Evolutionary conservation across 2,329 filamentous ascomycete species (phyloP), one percentile per base, ranked within the genome.

Genomic region (Venturia asperata): DNA sequence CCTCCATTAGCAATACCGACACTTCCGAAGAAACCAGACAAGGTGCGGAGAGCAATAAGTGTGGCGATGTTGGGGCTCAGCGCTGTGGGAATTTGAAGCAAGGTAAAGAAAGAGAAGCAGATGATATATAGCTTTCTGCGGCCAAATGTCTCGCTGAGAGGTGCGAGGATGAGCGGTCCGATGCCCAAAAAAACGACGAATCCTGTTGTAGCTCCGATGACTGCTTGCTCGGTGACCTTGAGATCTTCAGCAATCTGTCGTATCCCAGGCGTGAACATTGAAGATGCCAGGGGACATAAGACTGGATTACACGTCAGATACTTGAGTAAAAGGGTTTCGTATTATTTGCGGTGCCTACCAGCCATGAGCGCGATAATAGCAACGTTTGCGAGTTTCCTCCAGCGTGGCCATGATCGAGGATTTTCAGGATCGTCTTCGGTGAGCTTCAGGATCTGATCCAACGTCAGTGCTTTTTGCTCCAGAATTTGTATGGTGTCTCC

Each of bases 1-100:
- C 74, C 76, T 7, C 75, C 76, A 24, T 77, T 71, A 0, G 75
- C 73, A 64, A 76, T 65, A 0, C 75, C 75, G 34, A 47, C 41
- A 5, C 39, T 47, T 17, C 65, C 65, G 21, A 66, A 49, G 41
- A 73, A 72, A 15, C 76, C 76, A 70, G 74, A 74, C 56, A 85
- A 73, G 70, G 86, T 84, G 13, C 83, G 79, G 70, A 85, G 88
- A 2, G 81, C 79, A 39, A 88, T 81, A 60, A 89, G 79, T 43
- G 76, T 76, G 37, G 73, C 72, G 62, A 89, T 76, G 6, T 74
- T 77, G 0, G 83, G 82, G 0, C 85, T 79, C 4, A 89, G 76
- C 1, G 85, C 88, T 66, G 86, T 88, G 0, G 84, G 87, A 68
- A 90, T 80, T 55, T 83, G 83, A 77, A 85, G 88, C 1, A 82